phyloP scores from a whole-genome alignment of 2,329 filamentous ascomycete species.

The Seiridium unicorne region DNA sequence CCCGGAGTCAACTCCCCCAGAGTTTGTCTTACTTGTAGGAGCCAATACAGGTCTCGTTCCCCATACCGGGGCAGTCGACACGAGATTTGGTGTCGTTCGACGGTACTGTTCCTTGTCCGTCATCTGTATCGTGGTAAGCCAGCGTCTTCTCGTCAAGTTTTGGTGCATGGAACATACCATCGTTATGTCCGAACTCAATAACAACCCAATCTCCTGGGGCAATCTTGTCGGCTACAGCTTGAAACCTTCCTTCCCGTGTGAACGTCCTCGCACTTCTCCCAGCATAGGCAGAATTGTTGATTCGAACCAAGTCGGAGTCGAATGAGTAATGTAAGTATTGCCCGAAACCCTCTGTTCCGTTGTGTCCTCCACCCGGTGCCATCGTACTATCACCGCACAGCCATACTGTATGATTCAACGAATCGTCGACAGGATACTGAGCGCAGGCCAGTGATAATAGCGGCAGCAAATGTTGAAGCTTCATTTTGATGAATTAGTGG shows the following conservation, averaged over 20 bases:
- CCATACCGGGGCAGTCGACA: slow-evolving; percentile 12
- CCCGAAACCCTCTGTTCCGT: slow-evolving; percentile 14
- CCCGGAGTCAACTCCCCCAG: background rate
- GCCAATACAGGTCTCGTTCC: slow-evolving; percentile 12
- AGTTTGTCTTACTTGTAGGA: slow-evolving; percentile 1
- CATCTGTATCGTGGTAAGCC: background rate
- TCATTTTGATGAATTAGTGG: background rate
- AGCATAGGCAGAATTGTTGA: slow-evolving; percentile 51
- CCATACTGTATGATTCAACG: slow-evolving; percentile 6
- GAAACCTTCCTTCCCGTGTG: slow-evolving; percentile 52
- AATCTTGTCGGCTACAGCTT: slow-evolving; percentile 41
- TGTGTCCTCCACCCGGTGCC: slow-evolving; percentile 12
- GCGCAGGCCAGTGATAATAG: background rate
- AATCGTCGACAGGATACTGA: background rate
- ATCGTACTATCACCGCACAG: slow-evolving; percentile 16
- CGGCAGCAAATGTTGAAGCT: background rate
- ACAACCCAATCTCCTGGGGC: slow-evolving; percentile 51
- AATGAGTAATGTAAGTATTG: slow-evolving; percentile 16
- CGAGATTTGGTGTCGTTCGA: slow-evolving; percentile 32
- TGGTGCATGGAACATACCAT: slow-evolving; percentile 35
- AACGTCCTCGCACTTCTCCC: slow-evolving; percentile 54
- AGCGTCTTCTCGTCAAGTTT: background rate
- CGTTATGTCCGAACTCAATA: slow-evolving; percentile 61
- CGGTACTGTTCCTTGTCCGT: slow-evolving; percentile 17
- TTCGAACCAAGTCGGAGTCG: slow-evolving; percentile 14